Percentiles rank a stretch among this genome's conserved stretches.
These are phyloP conservation scores for Aspergillus sp. DNA, from an alignment of 2,329 filamentous ascomycete species.

Conservation along the genomic window DNA sequence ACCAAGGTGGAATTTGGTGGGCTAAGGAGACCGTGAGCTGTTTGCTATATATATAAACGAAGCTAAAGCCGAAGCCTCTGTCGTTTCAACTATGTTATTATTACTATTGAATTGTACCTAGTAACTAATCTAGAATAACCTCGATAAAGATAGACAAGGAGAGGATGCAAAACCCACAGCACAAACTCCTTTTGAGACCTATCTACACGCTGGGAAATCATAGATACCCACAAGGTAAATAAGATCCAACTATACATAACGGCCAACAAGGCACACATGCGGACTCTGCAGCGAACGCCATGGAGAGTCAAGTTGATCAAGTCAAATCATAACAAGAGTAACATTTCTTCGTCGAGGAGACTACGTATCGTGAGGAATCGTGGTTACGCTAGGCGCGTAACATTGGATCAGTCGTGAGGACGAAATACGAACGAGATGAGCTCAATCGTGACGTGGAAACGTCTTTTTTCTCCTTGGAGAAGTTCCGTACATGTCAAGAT, in stretches of 20 bases:
- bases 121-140: not conserved
- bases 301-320: not conserved
- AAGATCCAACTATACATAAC: slow-evolving; percentile 4
- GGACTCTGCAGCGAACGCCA: not conserved
- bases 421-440: not conserved
- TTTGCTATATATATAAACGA: too few species aligned
- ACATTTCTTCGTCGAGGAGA: not conserved
- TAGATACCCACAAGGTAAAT: not conserved
- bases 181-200: slow-evolving; percentile 5
- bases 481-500: not conserved
- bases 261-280: not conserved
- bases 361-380: not conserved
- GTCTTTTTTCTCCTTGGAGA: not conserved
- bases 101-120: not conserved
- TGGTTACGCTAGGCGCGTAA: not conserved
- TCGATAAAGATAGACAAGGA: not conserved
- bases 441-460: not conserved
- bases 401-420: not conserved
- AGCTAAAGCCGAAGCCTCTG: too few species aligned
- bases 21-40: too few species aligned
- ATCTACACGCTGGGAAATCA: slow-evolving; percentile 6
- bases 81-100: not conserved
- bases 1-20: too few species aligned
- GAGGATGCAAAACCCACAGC: not conserved
- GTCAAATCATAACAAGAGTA: not conserved